Evolutionary conservation across 192 early-diverging fungal genomes (phyloP), one percentile per base, ranked within the genome.

Genomic region (Gonapodya prolifera): DNA sequence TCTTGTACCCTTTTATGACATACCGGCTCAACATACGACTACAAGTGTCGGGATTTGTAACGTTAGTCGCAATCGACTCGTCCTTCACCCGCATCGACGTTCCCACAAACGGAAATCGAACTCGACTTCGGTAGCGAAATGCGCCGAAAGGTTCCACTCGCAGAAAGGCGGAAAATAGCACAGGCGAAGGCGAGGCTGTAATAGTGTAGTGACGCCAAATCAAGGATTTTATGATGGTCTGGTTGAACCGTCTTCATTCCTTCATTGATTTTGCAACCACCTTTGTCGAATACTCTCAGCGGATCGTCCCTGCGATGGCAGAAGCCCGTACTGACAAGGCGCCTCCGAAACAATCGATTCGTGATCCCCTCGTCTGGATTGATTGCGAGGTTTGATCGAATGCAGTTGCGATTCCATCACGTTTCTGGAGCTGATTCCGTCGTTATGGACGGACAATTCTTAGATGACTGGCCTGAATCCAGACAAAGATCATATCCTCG

Each of bases 401-500:
- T 74, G 30, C 33, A 74, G 0, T 33, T 1, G 34, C 1, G 13
- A 30, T 33, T 16, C 17, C 1, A 31, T 69, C 61, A 13, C 29
- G 35, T 45, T 75, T 45, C 76, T 23, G 30, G n/a, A 36, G 28
- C 16, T 13, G 2, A 30, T 23, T 35, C 34, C 2, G 28, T 35
- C 33, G 28, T 31, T 33, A 75, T 75, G 18, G 17, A 45, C 75
- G 73, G 23, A n/a, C n/a, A 33, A 8, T 23, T 33, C 80, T 76
- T 82, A 91, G 85, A 93, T 95, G 92, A 93, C 91, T 0, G 93
- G 93, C 33, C 85, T 95, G 34, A 84, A 92, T 79, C 75, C 88
- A 70, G 78, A 2, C 28, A 89, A 90, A 70, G 94, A 95, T 80
- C 88, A 89, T 34, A 87, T 96, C 80, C 94, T 97, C 77, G 94